Evolutionary conservation across 352 stramenopile species (phyloP).

Genomic region (Phytophthora constricta): DNA sequence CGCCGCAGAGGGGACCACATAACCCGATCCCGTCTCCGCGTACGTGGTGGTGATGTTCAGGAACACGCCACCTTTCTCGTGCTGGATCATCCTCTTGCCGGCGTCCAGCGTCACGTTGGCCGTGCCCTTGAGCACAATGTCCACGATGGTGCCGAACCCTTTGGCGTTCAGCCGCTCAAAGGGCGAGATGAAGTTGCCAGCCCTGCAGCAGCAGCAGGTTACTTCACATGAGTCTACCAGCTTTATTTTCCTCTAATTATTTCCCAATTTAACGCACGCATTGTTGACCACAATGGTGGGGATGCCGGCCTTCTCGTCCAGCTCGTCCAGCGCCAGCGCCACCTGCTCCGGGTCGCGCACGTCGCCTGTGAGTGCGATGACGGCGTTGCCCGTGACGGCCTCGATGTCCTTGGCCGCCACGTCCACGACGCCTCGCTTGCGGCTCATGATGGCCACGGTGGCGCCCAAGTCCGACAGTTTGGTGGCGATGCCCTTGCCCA

Average conservation of each 20-base stretch:
- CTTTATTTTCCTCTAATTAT: neutral
- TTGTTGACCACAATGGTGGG: constrained; percentile 87
- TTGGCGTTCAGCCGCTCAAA: constrained; percentile 93
- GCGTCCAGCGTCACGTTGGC: constrained; percentile 86
- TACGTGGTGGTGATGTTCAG: constrained; percentile 98
- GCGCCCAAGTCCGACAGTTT: constrained; percentile 93
- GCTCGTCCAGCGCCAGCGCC: constrained; percentile 80
- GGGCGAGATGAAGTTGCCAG: constrained; percentile 95
- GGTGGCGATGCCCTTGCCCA: constrained; percentile 95
- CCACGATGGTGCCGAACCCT: constrained; percentile 96
- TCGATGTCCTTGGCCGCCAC: constrained; percentile 83
- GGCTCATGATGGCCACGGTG: constrained; percentile 95
- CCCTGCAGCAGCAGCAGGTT: constrained; percentile 70
- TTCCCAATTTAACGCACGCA: constrained; percentile 50
- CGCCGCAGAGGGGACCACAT: constrained; percentile 94
- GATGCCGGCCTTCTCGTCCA: constrained; percentile 66
- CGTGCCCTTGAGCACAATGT: constrained; percentile 93
- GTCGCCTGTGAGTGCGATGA: constrained; percentile 82
- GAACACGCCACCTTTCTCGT: constrained; percentile 86
- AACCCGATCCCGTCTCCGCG: constrained; percentile 94
- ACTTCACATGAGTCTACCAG: neutral
- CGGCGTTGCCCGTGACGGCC: constrained; percentile 59
- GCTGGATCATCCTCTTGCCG: constrained; percentile 81
- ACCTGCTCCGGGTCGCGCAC: constrained; percentile 92
- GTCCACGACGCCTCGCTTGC: constrained; percentile 92